These are phyloP conservation scores for Tribonema minus DNA, from an alignment of 108 stramenopile species.

Conservation along the genomic window DNA sequence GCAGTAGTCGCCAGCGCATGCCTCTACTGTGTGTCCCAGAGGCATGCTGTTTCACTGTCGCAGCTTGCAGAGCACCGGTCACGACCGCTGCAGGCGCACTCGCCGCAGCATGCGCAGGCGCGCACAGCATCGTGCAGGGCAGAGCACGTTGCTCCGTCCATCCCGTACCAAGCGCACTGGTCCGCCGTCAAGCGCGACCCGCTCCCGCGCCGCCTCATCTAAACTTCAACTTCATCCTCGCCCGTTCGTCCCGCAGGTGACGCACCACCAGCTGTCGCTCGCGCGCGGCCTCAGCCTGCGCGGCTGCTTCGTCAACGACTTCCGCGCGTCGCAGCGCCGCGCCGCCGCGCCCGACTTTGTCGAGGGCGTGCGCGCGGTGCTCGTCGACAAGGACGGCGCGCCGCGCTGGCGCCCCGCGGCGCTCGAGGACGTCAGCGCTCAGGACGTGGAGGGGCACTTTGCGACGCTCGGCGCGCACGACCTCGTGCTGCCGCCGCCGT, in stretches of 20 bases:
- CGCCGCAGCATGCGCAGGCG: too few species aligned
- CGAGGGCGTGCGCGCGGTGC: constrained; percentile 89
- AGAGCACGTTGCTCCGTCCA: too few species aligned
- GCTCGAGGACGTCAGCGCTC: background rate
- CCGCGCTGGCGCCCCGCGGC: constrained; percentile 68
- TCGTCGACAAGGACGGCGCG: constrained; percentile 81
- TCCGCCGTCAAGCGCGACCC: too few species aligned
- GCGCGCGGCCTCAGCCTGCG: constrained; percentile 11
- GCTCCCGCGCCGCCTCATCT: too few species aligned
- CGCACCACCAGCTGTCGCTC: constrained; percentile 47
- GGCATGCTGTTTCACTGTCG: too few species aligned
- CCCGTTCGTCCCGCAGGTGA: constrained; percentile 36
- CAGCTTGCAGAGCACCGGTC: too few species aligned
- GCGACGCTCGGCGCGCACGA: background rate
- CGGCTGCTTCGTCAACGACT: constrained; percentile 10
- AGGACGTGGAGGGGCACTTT: constrained; percentile 2
- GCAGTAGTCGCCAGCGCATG: too few species aligned
- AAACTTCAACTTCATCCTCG: too few species aligned
- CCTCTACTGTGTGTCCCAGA: too few species aligned
- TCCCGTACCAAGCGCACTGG: too few species aligned
- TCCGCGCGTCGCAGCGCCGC: constrained; percentile 10
- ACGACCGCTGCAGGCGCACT: too few species aligned
- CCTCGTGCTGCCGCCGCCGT: background rate
- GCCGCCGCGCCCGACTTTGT: constrained; percentile 81
- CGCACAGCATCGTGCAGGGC: too few species aligned